These are phyloP conservation scores for Diaporthe citri DNA, from an alignment of 2,329 filamentous ascomycete genomes.

Conservation along the genomic window DNA sequence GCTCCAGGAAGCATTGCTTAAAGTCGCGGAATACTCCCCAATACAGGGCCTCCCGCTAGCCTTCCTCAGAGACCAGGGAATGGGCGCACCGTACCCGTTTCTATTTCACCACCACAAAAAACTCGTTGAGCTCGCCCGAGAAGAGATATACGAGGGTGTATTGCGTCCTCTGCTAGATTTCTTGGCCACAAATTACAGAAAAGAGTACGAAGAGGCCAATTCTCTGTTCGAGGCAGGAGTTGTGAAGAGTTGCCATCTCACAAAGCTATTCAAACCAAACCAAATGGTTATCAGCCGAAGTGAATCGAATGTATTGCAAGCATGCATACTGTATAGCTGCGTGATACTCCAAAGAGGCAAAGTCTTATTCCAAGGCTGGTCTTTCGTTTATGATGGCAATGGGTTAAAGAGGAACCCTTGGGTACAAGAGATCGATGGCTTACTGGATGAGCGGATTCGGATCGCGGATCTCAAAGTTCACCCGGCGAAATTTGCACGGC, in stretches of 20 bases:
- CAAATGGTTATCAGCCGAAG: not conserved
- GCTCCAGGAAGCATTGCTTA: not conserved
- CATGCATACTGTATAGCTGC: not conserved
- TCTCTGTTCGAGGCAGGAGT: not conserved
- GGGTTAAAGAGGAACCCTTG: not conserved
- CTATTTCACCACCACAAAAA: not conserved
- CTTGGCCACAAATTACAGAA: not conserved
- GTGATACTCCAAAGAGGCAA: too few relatives aligned
- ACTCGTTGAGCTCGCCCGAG: not conserved
- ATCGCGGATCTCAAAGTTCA: not conserved
- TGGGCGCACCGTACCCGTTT: not conserved
- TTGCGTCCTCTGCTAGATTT: not conserved
- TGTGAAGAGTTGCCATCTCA: not conserved
- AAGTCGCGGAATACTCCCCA: not conserved
- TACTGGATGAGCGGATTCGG: not conserved
- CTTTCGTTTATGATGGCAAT: not conserved
- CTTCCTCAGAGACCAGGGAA: not conserved
- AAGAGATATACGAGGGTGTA: not conserved
- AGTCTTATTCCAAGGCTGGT: not conserved
- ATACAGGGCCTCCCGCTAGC: rapidly evolving
- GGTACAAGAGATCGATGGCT: rapidly evolving
- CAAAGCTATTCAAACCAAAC: not conserved
- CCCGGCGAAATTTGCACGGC: not conserved
- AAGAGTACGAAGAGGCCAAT: not conserved
- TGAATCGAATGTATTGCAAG: not conserved